Percentiles rank a stretch among this genome's conserved stretches.
Evolutionary conservation across 176 grass and related monocot genomes (phyloP).

Genomic region (Alopecurus myosuroides): DNA sequence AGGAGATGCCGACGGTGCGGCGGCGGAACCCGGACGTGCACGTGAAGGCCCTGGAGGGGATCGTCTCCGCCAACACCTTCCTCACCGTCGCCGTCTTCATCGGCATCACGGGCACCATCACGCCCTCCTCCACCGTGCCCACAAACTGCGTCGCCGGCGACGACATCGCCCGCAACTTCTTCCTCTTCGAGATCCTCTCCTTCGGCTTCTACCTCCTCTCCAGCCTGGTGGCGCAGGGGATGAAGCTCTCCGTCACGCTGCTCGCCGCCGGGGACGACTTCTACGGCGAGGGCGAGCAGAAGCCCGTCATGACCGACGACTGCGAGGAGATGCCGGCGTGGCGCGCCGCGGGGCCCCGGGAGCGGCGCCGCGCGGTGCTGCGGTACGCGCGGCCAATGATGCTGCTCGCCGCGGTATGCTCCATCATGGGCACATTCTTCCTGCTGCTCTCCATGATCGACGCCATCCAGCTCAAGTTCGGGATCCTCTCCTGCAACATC

Average conservation of each 20-base stretch:
- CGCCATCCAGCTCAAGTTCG: slow-evolving; percentile 57
- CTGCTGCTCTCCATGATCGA: slow-evolving; percentile 51
- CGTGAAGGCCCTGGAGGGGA: slow-evolving; percentile 55
- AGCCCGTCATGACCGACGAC: slow-evolving; percentile 20
- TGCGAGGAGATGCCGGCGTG: slow-evolving; percentile 54
- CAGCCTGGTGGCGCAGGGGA: slow-evolving; percentile 45
- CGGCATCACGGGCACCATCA: slow-evolving; percentile 51
- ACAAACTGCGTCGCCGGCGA: not conserved
- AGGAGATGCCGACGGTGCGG: slow-evolving; percentile 41
- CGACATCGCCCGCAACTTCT: slow-evolving; percentile 47
- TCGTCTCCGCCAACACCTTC: slow-evolving; percentile 54
- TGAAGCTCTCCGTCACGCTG: slow-evolving; percentile 45
- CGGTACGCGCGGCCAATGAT: slow-evolving; percentile 36
- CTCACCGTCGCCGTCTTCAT: slow-evolving; percentile 50
- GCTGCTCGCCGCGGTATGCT: slow-evolving; percentile 16
- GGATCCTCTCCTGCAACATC: slow-evolving; percentile 32
- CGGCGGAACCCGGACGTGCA: slow-evolving; percentile 34
- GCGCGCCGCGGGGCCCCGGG: slow-evolving; percentile 4
- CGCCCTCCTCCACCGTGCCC: not conserved
- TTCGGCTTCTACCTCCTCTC: slow-evolving; percentile 58
- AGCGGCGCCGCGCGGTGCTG: slow-evolving; percentile 33
- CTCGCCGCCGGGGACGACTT: slow-evolving; percentile 36
- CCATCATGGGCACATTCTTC: slow-evolving; percentile 57
- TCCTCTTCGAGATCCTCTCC: slow-evolving; percentile 59
- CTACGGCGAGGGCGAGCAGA: not conserved